Conservation (phyloP, 805 yeast species). For the Lachancea mirantina region DNA sequence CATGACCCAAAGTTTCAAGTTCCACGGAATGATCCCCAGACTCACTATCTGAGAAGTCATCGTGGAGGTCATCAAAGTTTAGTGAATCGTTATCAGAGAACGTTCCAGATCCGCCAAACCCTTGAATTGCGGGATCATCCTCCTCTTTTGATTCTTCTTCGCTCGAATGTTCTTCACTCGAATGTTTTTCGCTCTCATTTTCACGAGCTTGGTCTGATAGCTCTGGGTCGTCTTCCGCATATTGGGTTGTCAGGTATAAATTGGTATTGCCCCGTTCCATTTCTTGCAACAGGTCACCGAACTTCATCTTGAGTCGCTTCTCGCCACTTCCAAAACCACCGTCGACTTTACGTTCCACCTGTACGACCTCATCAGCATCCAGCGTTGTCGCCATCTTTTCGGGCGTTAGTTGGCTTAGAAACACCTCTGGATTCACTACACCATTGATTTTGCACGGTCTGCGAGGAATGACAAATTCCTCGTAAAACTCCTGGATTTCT, state of each 20-base stretch:
- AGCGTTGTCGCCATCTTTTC: constrained; percentile 35
- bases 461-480: constrained; percentile 35
- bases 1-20: background rate
- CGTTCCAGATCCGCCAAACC: constrained; percentile 13
- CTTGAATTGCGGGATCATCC: constrained; percentile 4
- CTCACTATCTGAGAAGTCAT: constrained; percentile 24
- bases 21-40: constrained; percentile 15
- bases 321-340: constrained; percentile 69
- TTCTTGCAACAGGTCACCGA: constrained; percentile 41
- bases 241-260: constrained; percentile 65
- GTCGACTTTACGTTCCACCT: constrained; percentile 50
- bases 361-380: constrained; percentile 33
- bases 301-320: constrained; percentile 43
- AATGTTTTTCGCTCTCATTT: constrained; percentile 12
- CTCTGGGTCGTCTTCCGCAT: constrained; percentile 38
- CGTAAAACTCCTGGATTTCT: constrained; percentile 31
- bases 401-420: constrained; percentile 30
- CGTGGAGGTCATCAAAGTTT: constrained; percentile 19
- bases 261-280: constrained; percentile 35
- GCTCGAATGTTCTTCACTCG: constrained; percentile 5
- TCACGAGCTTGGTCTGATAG: constrained; percentile 19
- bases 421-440: constrained; percentile 28
- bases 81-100: constrained; percentile 16
- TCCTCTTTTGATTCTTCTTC: constrained; percentile 1
- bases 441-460: constrained; percentile 48